These are phyloP conservation scores for Ascochyta lentis DNA, from an alignment of 2,329 filamentous ascomycete species.

Conservation along the genomic window DNA sequence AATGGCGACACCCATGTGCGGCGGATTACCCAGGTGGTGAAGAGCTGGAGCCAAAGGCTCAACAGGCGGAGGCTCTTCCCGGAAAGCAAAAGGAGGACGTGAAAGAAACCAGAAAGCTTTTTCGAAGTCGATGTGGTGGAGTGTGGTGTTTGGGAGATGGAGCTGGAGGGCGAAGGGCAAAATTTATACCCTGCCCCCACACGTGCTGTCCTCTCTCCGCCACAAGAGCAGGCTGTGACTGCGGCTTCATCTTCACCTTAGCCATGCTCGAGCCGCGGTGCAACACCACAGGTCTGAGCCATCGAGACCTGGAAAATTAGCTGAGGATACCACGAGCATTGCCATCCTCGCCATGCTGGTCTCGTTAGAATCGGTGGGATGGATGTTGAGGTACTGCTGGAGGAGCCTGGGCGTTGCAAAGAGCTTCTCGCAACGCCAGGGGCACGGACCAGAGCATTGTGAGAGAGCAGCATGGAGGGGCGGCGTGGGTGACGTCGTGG, in stretches of 20 bases:
- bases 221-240: background rate
- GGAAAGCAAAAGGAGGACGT: background rate
- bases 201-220: background rate
- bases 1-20: background rate
- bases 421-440: slow-evolving; percentile 1
- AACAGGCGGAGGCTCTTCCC: background rate
- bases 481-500: background rate
- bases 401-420: background rate
- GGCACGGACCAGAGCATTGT: background rate
- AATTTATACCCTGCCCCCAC: slow-evolving; percentile 12
- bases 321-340: slow-evolving; percentile 4
- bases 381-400: background rate
- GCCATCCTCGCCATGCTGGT: background rate
- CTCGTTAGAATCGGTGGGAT: background rate
- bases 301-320: slow-evolving; percentile 14
- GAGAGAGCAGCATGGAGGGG: background rate
- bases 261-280: background rate
- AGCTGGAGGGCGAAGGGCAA: slow-evolving; percentile 3
- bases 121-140: background rate
- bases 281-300: slow-evolving; percentile 4
- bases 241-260: slow-evolving; percentile 12
- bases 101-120: background rate
- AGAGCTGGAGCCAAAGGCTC: background rate
- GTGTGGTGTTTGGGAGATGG: slow-evolving; percentile 15
- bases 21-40: background rate